A percentile compares a stretch with the other conserved stretches of the same genome.
Conservation (phyloP, 495 filamentous ascomycete species). For the Astrothelium macrocarpum region DNA sequence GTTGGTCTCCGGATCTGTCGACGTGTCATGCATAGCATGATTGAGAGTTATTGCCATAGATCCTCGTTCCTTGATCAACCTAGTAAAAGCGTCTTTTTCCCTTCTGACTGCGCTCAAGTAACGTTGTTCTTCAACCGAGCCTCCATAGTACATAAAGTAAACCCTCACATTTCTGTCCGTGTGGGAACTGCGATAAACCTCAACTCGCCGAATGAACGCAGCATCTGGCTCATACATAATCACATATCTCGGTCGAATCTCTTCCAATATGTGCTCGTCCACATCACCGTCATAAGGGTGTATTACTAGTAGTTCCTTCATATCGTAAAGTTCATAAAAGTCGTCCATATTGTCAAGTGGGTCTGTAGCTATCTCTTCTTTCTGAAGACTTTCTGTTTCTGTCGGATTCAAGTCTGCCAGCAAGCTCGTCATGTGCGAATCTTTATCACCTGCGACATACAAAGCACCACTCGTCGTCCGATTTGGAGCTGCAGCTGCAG, state of each 20-base stretch:
- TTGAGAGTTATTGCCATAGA: constrained; percentile 83
- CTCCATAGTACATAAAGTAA: constrained; percentile 93
- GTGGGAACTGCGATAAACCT: constrained; percentile 93
- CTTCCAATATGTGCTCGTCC: constrained; percentile 91
- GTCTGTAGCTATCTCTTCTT: constrained; percentile 69
- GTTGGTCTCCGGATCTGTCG: constrained; percentile 73
- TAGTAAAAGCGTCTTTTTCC: constrained; percentile 92
- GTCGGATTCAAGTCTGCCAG: constrained; percentile 59
- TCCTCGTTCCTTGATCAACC: constrained; percentile 84
- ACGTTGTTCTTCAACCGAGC: constrained; percentile 91
- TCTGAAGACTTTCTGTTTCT: constrained; percentile 51
- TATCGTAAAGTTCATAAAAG: constrained; percentile 87
- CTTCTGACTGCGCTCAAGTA: constrained; percentile 80
- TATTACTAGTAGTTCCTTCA: constrained; percentile 76
- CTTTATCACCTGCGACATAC: constrained; percentile 69
- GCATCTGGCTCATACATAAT: constrained; percentile 98
- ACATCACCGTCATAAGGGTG: constrained; percentile 93
- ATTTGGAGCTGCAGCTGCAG: constrained; percentile 42
- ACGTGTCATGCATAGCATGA: constrained; percentile 48
- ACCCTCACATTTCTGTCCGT: constrained; percentile 78
- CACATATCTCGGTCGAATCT: constrained; percentile 84
- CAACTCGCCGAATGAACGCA: constrained; percentile 88
- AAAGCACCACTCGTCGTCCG: constrained; percentile 58
- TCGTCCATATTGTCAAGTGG: constrained; percentile 74
- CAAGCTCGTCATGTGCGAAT: constrained; percentile 58